Evolutionary conservation across 805 yeast species (phyloP).

Genomic region (Groenewaldozyma tartarivorans): DNA sequence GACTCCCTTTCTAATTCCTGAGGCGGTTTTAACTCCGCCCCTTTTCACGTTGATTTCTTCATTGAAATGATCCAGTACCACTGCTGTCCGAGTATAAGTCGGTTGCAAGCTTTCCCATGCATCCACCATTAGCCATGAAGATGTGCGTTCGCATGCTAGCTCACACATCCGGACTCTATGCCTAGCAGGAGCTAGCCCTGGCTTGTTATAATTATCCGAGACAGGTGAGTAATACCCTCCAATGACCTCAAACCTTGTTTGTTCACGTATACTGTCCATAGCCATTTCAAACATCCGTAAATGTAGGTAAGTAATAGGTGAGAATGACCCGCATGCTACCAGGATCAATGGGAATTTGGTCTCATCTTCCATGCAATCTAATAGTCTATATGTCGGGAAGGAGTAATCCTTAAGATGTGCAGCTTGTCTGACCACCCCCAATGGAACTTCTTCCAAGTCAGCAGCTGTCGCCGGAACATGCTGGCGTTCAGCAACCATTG

Average conservation of each 20-base stretch:
- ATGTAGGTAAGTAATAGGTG: conserved; percentile 92
- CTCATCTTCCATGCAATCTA: conserved; percentile 57
- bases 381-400: conserved; percentile 83
- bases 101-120: conserved; percentile 97
- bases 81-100: conserved; percentile 84
- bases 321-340: conserved; percentile 96
- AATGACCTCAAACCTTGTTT: conserved; percentile 85
- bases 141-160: conserved; percentile 92
- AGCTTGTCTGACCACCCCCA: conserved; percentile 86
- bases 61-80: conserved; percentile 92
- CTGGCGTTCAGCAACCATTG: too few relatives aligned
- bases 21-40: conserved; percentile 59
- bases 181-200: conserved; percentile 78
- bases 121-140: conserved; percentile 97
- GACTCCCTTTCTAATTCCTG: conserved; percentile 55
- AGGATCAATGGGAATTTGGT: conserved; percentile 82
- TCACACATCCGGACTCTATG: conserved; percentile 98
- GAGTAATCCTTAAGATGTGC: conserved; percentile 53
- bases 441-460: conserved; percentile 94
- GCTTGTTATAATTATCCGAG: conserved; percentile 78
- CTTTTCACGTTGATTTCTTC: conserved; percentile 86
- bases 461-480: conserved; percentile 32
- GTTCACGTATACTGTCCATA: conserved; percentile 81
- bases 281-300: conserved; percentile 99
- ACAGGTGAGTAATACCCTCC: conserved; percentile 97